These are phyloP conservation scores for Trichoderma gracile DNA, from an alignment of 2,329 filamentous ascomycete genomes.

Conservation along the genomic window DNA sequence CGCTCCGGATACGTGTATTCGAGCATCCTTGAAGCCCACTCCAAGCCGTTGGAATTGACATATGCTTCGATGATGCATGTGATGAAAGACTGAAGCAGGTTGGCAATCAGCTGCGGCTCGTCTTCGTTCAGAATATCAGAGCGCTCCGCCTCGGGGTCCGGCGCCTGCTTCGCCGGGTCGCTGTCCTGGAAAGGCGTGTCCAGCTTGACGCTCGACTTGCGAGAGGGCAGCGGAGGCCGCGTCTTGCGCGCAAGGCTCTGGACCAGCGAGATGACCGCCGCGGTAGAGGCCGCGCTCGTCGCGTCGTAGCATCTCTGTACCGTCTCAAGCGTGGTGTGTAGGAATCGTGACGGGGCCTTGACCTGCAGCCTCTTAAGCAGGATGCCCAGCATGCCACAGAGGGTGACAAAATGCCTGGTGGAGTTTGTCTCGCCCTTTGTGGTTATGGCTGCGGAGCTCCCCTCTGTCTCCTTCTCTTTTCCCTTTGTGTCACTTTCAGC, in stretches of 20 bases:
- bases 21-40: slow-evolving; percentile 64
- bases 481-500: slow-evolving; percentile 45
- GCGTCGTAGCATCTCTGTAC: slow-evolving; percentile 66
- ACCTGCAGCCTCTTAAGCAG: slow-evolving; percentile 75
- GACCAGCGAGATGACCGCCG: slow-evolving; percentile 68
- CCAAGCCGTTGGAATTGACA: slow-evolving; percentile 59
- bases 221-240: slow-evolving; percentile 61
- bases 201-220: slow-evolving; percentile 59
- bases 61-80: slow-evolving; percentile 76
- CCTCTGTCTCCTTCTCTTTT: slow-evolving; percentile 24
- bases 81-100: slow-evolving; percentile 73
- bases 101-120: slow-evolving; percentile 63
- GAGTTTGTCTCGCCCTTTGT: slow-evolving; percentile 23
- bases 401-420: slow-evolving; percentile 61
- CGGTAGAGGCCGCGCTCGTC: slow-evolving; percentile 66
- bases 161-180: slow-evolving; percentile 56
- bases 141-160: slow-evolving; percentile 59
- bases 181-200: slow-evolving; percentile 58
- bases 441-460: slow-evolving; percentile 27
- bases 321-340: slow-evolving; percentile 73
- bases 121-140: slow-evolving; percentile 45
- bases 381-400: slow-evolving; percentile 71
- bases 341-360: slow-evolving; percentile 74
- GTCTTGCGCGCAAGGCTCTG: slow-evolving; percentile 68
- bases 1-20: slow-evolving; percentile 68